Percentiles rank a stretch among this genome's conserved stretches.
Conservation (phyloP, 2,329 filamentous ascomycete genomes). For the Ophiostoma ips region DNA sequence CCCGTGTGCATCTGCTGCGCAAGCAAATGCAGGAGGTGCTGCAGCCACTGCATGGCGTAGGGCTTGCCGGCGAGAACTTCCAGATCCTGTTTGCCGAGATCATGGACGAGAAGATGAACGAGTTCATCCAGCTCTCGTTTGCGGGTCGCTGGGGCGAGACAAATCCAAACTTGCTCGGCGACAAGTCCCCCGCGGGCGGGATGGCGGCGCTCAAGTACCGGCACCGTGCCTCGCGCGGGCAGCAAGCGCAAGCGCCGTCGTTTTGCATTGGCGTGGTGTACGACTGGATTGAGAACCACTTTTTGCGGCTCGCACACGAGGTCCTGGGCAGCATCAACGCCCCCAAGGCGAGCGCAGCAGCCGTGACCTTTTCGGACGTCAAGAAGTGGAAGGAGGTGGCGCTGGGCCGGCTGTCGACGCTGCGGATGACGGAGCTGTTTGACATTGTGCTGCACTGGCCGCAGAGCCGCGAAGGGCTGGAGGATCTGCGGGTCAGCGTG, state of each 20-base stretch:
- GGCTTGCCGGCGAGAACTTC: constrained; percentile 53
- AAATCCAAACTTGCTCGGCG: neutral
- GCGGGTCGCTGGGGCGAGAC: constrained; percentile 42
- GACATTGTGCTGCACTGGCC: constrained; percentile 71
- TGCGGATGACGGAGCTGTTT: constrained; percentile 60
- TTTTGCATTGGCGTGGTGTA: constrained; percentile 44
- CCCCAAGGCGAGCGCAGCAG: constrained; percentile 17
- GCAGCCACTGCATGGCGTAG: constrained; percentile 47
- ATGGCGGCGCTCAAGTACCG: neutral
- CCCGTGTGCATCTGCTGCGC: constrained; percentile 23
- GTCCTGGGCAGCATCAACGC: constrained; percentile 32
- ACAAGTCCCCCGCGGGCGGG: neutral
- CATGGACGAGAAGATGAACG: constrained; percentile 51
- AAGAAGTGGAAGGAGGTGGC: constrained; percentile 60
- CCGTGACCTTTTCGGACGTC: constrained; percentile 40
- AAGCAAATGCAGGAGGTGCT: constrained; percentile 42
- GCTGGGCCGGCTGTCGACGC: constrained; percentile 50
- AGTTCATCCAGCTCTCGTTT: constrained; percentile 48
- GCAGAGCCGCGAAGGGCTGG: constrained; percentile 52
- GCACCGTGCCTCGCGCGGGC: neutral
- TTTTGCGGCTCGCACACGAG: constrained; percentile 49
- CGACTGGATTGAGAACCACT: constrained; percentile 55
- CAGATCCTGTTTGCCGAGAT: constrained; percentile 59
- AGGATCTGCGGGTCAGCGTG: constrained; percentile 59
- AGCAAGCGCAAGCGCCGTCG: neutral